Evolutionary conservation across 1,139 yeast genomes (phyloP).

Genomic region (Pneumocystis jirovecii): DNA sequence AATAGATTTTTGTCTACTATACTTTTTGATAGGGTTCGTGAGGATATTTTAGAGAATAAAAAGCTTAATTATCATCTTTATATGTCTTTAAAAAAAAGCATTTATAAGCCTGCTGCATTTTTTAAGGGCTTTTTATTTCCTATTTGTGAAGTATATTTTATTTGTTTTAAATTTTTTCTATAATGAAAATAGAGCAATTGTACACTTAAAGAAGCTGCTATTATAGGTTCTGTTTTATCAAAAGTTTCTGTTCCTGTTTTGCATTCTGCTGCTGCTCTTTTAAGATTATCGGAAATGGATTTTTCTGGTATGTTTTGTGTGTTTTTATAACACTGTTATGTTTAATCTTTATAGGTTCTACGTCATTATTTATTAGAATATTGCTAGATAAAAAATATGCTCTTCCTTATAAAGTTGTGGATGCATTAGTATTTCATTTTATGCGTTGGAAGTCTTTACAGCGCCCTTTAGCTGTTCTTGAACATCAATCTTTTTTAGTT

Average conservation of each 20-base stretch:
- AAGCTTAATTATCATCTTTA: constrained; percentile 72
- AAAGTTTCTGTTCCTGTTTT: constrained; percentile 86
- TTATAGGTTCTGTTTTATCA: constrained; percentile 79
- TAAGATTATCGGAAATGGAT: constrained; percentile 69
- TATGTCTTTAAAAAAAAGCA: constrained; percentile 76
- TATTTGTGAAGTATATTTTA: constrained; percentile 36
- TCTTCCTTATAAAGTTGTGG: constrained; percentile 88
- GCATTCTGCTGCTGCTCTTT: constrained; percentile 90
- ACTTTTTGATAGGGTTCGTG: constrained; percentile 69
- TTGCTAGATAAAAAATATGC: constrained; percentile 90
- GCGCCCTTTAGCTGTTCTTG: constrained; percentile 60
- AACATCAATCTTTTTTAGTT: constrained; percentile 91
- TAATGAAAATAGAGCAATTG: constrained; percentile 31
- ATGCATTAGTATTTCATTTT: constrained; percentile 87
- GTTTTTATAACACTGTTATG: constrained; percentile 1
- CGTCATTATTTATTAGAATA: constrained; percentile 77
- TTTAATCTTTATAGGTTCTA: constrained; percentile 54
- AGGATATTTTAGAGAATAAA: constrained; percentile 57
- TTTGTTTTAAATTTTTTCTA: not conserved
- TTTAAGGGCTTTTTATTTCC: constrained; percentile 93
- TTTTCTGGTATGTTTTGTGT: not conserved
- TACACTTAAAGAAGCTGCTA: constrained; percentile 82
- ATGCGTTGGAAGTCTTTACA: constrained; percentile 54
- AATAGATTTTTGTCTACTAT: constrained; percentile 54
- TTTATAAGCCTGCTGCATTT: constrained; percentile 94